Base-by-base conservation (phyloP, 768 basidiomycete genomes). In the Cyathus striatus region DNA sequence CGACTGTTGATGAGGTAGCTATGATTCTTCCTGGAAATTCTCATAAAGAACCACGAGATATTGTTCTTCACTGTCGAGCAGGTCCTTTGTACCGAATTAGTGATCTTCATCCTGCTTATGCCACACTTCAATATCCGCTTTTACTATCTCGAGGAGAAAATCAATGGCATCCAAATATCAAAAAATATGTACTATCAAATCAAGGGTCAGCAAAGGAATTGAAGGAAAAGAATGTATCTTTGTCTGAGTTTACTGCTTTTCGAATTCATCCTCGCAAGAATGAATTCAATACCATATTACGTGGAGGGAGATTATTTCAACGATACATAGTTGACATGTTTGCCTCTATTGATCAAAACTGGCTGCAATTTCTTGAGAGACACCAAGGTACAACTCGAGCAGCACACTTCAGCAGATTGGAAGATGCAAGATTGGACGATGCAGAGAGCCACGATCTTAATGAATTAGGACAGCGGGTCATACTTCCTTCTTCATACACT, bases 401-500 rank as follows among this genome's bases (percentile, higher is more conserved):
- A 3, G 50, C 64, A 2, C 36, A 62, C 0, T 71, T 47, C 27
- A 54, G 42, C 17, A 41, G 47, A 33, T 40, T 60, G 0, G 35
- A 54, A n/a, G 69, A 76, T 50, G 61, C 56, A 4, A 7, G 63
- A 0, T 22, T 39, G 2, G 41, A 12, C 1, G 46, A 45, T 1
- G 51, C 58, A 41, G 54, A 46, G 16, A 46, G 55, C 38, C 13
- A 56, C 13, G 43, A 70, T 22, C 36, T 66, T 5, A 36, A 42
- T 23, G 45, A 65, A 0, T 35, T 68, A 38, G 73, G 73, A 0
- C 43, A 48, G 34, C 42, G 58, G 0, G 32, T 64, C 18, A 57
- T 72, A 18, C 57, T 77, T 6, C 72, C 72, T 0, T 72, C 72
- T 0, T 65, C 67, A 0, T 65, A 70, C 47, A 57, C 50, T 17